phyloP scores from a whole-genome alignment of 805 yeast species.

The Cyberlindnera mississippiensis region DNA sequence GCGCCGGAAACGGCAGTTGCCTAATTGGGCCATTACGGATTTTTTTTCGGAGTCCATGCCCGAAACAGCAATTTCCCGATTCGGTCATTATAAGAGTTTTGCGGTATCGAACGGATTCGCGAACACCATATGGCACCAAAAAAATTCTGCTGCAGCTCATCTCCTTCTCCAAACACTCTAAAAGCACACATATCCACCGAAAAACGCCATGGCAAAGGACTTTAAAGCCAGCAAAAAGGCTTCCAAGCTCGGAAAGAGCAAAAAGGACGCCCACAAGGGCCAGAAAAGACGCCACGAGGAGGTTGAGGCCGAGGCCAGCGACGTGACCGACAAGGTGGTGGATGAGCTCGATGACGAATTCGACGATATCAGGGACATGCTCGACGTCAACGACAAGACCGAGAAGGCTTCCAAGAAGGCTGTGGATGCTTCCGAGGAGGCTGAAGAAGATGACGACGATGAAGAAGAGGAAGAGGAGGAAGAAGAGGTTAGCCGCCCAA shows the following conservation, averaged over 20 bases:
- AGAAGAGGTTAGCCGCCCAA: conserved; percentile 22
- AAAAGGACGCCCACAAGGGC: conserved; percentile 19
- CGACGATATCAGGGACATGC: conserved; percentile 51
- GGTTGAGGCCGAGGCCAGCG: conserved; percentile 35
- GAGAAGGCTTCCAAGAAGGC: conserved; percentile 17
- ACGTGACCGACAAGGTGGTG: conserved; percentile 32
- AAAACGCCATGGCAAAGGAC: conserved; percentile 20
- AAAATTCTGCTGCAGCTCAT: conserved; percentile 1
- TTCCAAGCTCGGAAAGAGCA: conserved; percentile 9
- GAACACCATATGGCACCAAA: conserved; percentile 19
- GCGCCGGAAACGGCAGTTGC: background rate
- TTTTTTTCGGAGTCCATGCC: too few species aligned
- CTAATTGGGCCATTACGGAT: conserved; percentile 5
- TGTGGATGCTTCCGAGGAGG: conserved; percentile 10
- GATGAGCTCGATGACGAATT: conserved; percentile 53
- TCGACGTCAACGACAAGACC: conserved; percentile 40
- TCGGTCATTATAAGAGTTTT: too few species aligned
- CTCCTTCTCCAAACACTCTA: background rate
- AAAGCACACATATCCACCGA: too few species aligned
- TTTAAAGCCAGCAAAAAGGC: conserved; percentile 7
- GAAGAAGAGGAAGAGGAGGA: conserved; percentile 23
- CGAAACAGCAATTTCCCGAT: too few species aligned
- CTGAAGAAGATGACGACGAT: conserved; percentile 19
- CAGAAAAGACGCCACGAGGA: conserved; percentile 30
- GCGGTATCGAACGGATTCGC: too few species aligned